Conservation (phyloP, 352 stramenopile species). For the Pythium aristosporum region DNA sequence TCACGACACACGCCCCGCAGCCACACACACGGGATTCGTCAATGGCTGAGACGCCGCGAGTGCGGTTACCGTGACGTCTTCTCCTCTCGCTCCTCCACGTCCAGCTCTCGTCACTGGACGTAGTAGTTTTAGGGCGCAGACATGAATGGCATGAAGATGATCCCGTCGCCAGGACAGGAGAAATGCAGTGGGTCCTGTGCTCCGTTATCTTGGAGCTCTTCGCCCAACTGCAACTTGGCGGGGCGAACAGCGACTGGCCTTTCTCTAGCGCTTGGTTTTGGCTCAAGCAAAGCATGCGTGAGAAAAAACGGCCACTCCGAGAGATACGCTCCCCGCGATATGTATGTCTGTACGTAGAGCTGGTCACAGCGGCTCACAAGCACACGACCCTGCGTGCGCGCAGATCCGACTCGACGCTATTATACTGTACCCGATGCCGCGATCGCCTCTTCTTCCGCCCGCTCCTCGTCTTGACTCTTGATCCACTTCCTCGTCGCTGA, state of each 20-base stretch:
- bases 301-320: neutral
- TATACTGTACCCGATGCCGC: neutral
- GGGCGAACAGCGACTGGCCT: conserved; percentile 4
- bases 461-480: neutral
- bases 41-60: neutral
- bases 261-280: neutral
- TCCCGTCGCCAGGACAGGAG: too few relatives aligned
- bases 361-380: conserved; percentile 6
- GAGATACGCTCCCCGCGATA: neutral
- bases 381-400: conserved; percentile 3
- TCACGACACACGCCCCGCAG: neutral
- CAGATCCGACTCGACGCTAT: conserved; percentile 16
- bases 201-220: neutral
- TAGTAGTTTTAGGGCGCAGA: neutral
- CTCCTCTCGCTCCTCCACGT: neutral
- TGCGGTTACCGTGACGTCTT: conserved; percentile 4
- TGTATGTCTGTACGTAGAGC: neutral
- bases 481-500: neutral
- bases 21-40: neutral
- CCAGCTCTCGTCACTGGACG: neutral
- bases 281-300: neutral
- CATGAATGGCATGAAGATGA: too few relatives aligned
- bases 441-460: conserved; percentile 5
- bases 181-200: too few relatives aligned
- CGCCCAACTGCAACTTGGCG: conserved; percentile 12